These are phyloP conservation scores for Phaffomyces opuntiae DNA, from an alignment of 805 yeast species.

Conservation along the genomic window DNA sequence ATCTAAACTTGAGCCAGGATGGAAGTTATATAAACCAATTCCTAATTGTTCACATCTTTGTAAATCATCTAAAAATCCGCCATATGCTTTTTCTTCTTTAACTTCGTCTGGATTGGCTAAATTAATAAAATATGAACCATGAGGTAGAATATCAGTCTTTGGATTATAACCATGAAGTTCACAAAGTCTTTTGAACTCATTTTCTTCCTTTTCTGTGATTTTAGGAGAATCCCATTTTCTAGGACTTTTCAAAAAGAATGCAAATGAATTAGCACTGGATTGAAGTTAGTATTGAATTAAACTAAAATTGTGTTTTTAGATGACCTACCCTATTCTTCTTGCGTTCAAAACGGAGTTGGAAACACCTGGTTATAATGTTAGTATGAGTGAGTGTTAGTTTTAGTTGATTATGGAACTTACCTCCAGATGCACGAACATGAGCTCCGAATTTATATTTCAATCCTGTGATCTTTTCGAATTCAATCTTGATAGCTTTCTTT, in stretches of 20 bases:
- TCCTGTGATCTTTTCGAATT: slow-evolving; percentile 36
- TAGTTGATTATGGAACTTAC: slow-evolving; percentile 23
- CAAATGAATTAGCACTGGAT: slow-evolving; percentile 68
- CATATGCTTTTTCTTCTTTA: slow-evolving; percentile 69
- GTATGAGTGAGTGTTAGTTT: neutral
- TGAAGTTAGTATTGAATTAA: neutral
- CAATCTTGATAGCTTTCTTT: slow-evolving; percentile 17
- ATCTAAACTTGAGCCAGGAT: slow-evolving; percentile 83
- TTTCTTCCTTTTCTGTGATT: slow-evolving; percentile 58
- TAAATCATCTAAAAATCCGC: slow-evolving; percentile 79
- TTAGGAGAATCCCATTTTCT: slow-evolving; percentile 87
- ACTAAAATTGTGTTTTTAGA: too few relatives aligned
- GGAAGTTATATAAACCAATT: slow-evolving; percentile 85
- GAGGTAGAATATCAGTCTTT: slow-evolving; percentile 77
- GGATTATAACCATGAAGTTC: slow-evolving; percentile 61
- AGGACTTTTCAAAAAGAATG: slow-evolving; percentile 84
- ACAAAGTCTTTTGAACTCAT: slow-evolving; percentile 59
- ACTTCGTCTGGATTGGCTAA: slow-evolving; percentile 84
- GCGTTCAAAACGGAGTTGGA: slow-evolving; percentile 62
- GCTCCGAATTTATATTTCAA: slow-evolving; percentile 71
- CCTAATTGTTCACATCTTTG: slow-evolving; percentile 78
- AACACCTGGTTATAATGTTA: slow-evolving; percentile 27
- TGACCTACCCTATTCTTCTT: slow-evolving; percentile 37
- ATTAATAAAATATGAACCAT: slow-evolving; percentile 91
- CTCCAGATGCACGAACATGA: slow-evolving; percentile 81